A percentile compares a stretch with the other conserved stretches of the same genome.
These are phyloP conservation scores for Dendrostoma leiphaemia DNA, from an alignment of 2,329 filamentous ascomycete species.

Conservation along the genomic window DNA sequence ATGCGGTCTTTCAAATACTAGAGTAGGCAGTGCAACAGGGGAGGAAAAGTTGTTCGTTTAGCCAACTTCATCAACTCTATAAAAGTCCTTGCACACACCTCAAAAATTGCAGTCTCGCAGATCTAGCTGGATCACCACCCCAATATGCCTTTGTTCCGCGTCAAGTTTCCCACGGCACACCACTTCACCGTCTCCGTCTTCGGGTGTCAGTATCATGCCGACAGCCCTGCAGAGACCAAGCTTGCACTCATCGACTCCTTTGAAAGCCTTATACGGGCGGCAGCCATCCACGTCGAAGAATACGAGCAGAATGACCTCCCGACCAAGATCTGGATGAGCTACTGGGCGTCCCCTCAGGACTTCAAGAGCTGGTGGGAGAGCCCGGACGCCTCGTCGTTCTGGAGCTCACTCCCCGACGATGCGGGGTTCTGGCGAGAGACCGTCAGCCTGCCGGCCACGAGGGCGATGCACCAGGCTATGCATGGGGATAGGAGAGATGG, in stretches of 20 bases:
- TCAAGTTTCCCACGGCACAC: neutral
- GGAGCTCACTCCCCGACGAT: neutral
- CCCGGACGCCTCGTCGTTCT: neutral
- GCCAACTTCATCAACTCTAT: too few relatives aligned
- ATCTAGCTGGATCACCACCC: neutral
- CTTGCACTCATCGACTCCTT: neutral
- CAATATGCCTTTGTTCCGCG: neutral
- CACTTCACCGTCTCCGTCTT: neutral
- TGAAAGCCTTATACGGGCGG: neutral
- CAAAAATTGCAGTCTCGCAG: neutral
- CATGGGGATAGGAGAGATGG: neutral
- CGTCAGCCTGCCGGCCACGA: neutral
- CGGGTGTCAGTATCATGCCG: neutral
- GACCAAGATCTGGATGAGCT: neutral
- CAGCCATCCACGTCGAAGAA: neutral
- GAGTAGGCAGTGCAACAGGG: too few relatives aligned
- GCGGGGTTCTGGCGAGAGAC: slow-evolving; percentile 1
- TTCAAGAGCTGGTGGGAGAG: neutral
- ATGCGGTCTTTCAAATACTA: too few relatives aligned
- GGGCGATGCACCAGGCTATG: neutral
- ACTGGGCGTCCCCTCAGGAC: neutral
- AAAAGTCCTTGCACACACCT: too few relatives aligned
- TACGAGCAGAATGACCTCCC: neutral
- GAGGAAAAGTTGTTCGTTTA: too few relatives aligned
- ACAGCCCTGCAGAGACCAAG: neutral